Conservation (phyloP, 2,329 filamentous ascomycete species). For the Chaetomium sp. region DNA sequence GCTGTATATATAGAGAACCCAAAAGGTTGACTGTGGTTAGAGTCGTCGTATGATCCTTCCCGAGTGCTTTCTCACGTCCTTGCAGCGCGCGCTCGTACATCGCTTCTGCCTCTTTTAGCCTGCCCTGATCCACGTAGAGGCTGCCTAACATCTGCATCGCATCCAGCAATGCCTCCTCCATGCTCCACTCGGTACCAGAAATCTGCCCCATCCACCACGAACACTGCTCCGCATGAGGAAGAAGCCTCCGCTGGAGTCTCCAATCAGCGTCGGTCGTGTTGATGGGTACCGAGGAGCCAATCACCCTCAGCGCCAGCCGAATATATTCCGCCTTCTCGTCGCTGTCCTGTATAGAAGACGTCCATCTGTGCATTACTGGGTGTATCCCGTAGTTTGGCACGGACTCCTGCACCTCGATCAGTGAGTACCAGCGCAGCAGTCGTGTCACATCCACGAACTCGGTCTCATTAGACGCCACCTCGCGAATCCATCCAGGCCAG, state of each 20-base stretch:
- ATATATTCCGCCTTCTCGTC: neutral
- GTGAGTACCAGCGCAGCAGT: slow-evolving; percentile 20
- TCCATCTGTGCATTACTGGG: slow-evolving; percentile 22
- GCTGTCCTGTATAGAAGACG: slow-evolving; percentile 10
- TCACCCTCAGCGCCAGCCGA: slow-evolving; percentile 2
- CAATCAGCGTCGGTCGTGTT: slow-evolving; percentile 11
- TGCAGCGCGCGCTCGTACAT: slow-evolving; percentile 11
- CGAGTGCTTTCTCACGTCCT: slow-evolving; percentile 9
- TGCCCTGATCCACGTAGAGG: slow-evolving; percentile 9
- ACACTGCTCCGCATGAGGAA: slow-evolving; percentile 13
- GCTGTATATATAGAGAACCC: slow-evolving; percentile 5
- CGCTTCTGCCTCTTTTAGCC: slow-evolving; percentile 3
- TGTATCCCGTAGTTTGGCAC: slow-evolving; percentile 16
- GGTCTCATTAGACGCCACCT: slow-evolving; percentile 12
- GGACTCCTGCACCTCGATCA: slow-evolving; percentile 17
- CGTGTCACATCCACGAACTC: slow-evolving; percentile 13
- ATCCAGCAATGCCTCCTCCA: slow-evolving; percentile 2
- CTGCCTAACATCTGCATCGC: slow-evolving; percentile 8
- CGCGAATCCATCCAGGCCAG: slow-evolving; percentile 17
- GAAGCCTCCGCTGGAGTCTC: slow-evolving; percentile 11
- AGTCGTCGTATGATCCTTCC: slow-evolving; percentile 11
- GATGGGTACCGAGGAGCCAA: slow-evolving; percentile 9
- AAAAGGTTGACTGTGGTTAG: slow-evolving; percentile 4
- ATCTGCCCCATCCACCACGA: slow-evolving; percentile 11
- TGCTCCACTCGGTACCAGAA: neutral